These are phyloP conservation scores for Pyrus pyrifolia DNA, from an alignment of 306 rosid genomes.

Conservation along the genomic window DNA sequence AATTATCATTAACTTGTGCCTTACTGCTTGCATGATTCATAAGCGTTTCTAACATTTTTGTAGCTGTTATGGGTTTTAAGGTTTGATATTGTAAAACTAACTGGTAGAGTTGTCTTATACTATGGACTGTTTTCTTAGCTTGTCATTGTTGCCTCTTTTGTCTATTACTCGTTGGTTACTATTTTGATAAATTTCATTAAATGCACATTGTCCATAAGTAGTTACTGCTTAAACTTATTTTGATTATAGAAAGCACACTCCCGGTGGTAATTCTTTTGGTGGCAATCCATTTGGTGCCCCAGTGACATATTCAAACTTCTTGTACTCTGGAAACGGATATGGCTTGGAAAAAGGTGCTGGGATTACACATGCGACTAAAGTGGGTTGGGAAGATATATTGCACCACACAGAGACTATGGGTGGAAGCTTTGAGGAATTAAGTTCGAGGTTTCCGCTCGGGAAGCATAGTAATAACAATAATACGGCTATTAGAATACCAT, in stretches of 20 bases:
- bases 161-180: neutral
- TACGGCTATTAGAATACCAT: conserved; percentile 41
- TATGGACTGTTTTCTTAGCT: neutral
- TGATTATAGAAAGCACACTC: conserved; percentile 77
- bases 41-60: neutral
- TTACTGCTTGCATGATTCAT: conserved; percentile 7
- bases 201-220: conserved; percentile 30
- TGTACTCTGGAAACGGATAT: conserved; percentile 44
- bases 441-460: conserved; percentile 49
- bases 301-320: conserved; percentile 53
- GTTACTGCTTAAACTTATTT: conserved; percentile 40
- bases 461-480: conserved; percentile 45
- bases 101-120: neutral
- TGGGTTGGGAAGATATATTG: conserved; percentile 65
- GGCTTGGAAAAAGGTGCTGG: conserved; percentile 60
- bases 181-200: conserved; percentile 18
- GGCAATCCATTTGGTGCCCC: conserved; percentile 71
- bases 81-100: neutral
- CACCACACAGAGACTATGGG: conserved; percentile 43
- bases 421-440: conserved; percentile 56
- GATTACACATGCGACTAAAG: conserved; percentile 51
- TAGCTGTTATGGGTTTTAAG: neutral
- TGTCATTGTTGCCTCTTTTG: neutral
- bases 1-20: conserved; percentile 1
- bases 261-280: conserved; percentile 78